Evolutionary conservation across 495 filamentous ascomycete genomes (phyloP), one percentile per base, ranked within the genome.

Genomic region (Penicillium crystallinum): DNA sequence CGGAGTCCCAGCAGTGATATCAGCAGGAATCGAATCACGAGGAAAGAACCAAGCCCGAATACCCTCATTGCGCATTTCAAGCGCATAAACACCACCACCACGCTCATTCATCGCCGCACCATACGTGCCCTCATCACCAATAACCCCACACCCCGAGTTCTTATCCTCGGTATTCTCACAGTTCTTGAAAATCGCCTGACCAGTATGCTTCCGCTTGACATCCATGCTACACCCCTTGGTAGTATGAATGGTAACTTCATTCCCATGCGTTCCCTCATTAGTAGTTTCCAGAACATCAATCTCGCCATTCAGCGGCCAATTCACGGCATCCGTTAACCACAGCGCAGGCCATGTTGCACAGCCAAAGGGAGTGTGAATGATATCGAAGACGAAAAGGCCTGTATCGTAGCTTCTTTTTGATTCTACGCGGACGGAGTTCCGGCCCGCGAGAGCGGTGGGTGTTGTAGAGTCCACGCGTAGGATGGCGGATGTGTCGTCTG

Each of bases 321-420:
- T 76, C 15, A 70, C 59, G 0, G 78, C 76, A 14, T 78, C 83
- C 1, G 81, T 81, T 7, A 86, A 63, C 84, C 84, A 87, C 18
- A 88, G 77, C 0, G 80, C 80, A 0, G 78, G 78, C 79, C 79
- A 81, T 12, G 77, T 80, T 1, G 68, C 77, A 53, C 78, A 82
- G 15, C 74, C 76, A 40, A 70, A 71, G 14, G 77, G 77, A 0
- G 71, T 66, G 38, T 78, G 76, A 3, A 76, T 43, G 58, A 80
- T 74, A 43, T 82, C 79, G 52, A 81, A 81, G 55, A 82, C 53
- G 58, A 82, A 82, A 2, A 82, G 70, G 1, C 76, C 77, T 7
- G 55, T 56, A 30, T 80, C 69, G 43, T 81, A 82, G 18, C 60
- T 66, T 4, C 59, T 68, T 29, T 72, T 77, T 4, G 78, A 81